Evolutionary conservation across 495 filamentous ascomycete genomes (phyloP).

Genomic region (Talaromyces proteolyticus): DNA sequence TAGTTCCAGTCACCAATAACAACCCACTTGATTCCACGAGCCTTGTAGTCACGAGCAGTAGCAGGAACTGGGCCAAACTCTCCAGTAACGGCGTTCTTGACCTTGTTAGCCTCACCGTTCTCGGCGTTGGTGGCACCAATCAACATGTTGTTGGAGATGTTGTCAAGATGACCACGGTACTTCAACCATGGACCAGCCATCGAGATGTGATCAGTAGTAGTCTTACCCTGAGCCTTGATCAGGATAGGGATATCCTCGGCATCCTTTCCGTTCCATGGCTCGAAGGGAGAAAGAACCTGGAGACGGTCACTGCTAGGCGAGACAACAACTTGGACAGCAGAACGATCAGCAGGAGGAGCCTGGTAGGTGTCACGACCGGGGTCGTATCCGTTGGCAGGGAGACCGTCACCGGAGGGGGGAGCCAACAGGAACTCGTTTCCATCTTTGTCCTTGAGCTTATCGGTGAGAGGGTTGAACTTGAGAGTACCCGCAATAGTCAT

Average conservation of each 20-base stretch:
- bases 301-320: constrained; percentile 90
- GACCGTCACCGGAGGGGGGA: constrained; percentile 72
- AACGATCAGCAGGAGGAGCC: constrained; percentile 80
- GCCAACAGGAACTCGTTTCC: constrained; percentile 92
- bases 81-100: constrained; percentile 84
- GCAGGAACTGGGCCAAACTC: constrained; percentile 85
- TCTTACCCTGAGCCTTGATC: constrained; percentile 98
- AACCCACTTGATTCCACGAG: constrained; percentile 91
- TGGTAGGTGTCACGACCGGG: constrained; percentile 95
- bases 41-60: constrained; percentile 97
- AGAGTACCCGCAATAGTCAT: constrained; percentile 85
- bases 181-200: constrained; percentile 99
- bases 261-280: constrained; percentile 93
- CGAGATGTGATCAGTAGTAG: constrained; percentile 98
- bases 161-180: constrained; percentile 99
- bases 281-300: constrained; percentile 83
- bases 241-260: constrained; percentile 81
- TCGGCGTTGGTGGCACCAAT: constrained; percentile 95
- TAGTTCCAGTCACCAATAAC: constrained; percentile 99
- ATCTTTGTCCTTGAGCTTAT: constrained; percentile 90
- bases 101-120: constrained; percentile 97
- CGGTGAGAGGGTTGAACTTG: constrained; percentile 95
- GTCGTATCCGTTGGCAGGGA: constrained; percentile 82
- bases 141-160: constrained; percentile 99
- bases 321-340: constrained; percentile 68